Conservation (phyloP, 1,139 yeast species). For the Debaryomycetaceae sp. region DNA sequence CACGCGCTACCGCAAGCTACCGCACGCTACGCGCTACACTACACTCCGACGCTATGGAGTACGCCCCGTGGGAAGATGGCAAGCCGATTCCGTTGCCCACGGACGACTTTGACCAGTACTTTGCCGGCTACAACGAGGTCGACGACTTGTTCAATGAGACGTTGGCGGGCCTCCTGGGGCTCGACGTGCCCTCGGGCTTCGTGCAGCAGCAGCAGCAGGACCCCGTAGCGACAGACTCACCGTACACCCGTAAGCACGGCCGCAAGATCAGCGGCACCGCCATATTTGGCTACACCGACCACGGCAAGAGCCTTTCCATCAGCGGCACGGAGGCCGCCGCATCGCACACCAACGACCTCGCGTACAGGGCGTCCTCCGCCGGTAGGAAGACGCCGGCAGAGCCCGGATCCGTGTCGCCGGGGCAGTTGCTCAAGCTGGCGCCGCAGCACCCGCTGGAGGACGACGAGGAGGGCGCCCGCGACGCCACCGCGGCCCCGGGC, state of each 20-base stretch:
- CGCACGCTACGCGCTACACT: too few relatives aligned
- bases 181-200: conserved; percentile 49
- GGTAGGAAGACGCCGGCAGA: conserved; percentile 12
- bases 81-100: conserved; percentile 33
- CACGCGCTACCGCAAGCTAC: too few relatives aligned
- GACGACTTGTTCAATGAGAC: conserved; percentile 43
- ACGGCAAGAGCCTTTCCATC: conserved; percentile 47
- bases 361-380: conserved; percentile 4
- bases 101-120: conserved; percentile 39
- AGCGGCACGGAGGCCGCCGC: too few relatives aligned
- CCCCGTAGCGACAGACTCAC: conserved; percentile 8
- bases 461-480: conserved; percentile 23
- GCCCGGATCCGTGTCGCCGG: conserved; percentile 28
- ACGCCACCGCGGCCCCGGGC: conserved; percentile 8
- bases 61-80: conserved; percentile 34
- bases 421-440: conserved; percentile 24
- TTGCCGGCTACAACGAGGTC: conserved; percentile 31
- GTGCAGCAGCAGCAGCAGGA: conserved; percentile 8
- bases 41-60: conserved; percentile 12
- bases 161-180: conserved; percentile 42
- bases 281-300: conserved; percentile 56
- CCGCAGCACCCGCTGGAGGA: conserved; percentile 15
- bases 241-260: conserved; percentile 22
- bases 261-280: conserved; percentile 57
- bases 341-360: conserved; percentile 3